Conservation (phyloP, 2,329 filamentous ascomycete genomes). For the Fusarium fracticaudum region DNA sequence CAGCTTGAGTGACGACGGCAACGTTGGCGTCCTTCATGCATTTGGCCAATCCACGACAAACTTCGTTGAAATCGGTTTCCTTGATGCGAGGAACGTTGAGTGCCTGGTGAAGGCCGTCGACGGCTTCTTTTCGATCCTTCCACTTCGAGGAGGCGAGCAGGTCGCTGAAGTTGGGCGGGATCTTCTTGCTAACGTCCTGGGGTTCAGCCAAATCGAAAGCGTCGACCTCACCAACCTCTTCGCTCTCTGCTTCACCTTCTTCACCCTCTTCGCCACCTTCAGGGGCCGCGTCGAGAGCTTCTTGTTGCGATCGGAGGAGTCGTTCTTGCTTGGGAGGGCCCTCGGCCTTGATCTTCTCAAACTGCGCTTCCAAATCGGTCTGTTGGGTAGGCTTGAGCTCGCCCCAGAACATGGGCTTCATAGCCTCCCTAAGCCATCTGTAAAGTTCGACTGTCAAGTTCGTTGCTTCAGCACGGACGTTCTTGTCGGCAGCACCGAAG, state of each 20-base stretch:
- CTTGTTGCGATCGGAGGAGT: slow-evolving; percentile 88
- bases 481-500: slow-evolving; percentile 97
- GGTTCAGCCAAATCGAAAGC: slow-evolving; percentile 85
- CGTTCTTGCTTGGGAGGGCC: slow-evolving; percentile 89
- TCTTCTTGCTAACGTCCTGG: slow-evolving; percentile 83
- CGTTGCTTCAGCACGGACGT: slow-evolving; percentile 93
- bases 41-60: slow-evolving; percentile 86
- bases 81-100: slow-evolving; percentile 92
- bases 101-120: slow-evolving; percentile 80
- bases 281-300: slow-evolving; percentile 75
- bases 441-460: slow-evolving; percentile 94
- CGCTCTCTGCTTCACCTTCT: slow-evolving; percentile 62
- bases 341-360: slow-evolving; percentile 92
- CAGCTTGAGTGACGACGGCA: slow-evolving; percentile 90
- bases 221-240: slow-evolving; percentile 73
- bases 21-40: slow-evolving; percentile 99
- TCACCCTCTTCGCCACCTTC: slow-evolving; percentile 68
- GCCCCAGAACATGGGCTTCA: slow-evolving; percentile 98
- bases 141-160: slow-evolving; percentile 91
- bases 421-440: slow-evolving; percentile 94
- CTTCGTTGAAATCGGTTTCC: slow-evolving; percentile 86
- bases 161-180: slow-evolving; percentile 85
- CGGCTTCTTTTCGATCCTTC: slow-evolving; percentile 96
- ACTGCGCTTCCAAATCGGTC: slow-evolving; percentile 89
- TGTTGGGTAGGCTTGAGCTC: slow-evolving; percentile 97